Evolutionary conservation across 2,329 filamentous ascomycete genomes (phyloP), one percentile per base, ranked within the genome.

Genomic region (Leptographium radiaticola): DNA sequence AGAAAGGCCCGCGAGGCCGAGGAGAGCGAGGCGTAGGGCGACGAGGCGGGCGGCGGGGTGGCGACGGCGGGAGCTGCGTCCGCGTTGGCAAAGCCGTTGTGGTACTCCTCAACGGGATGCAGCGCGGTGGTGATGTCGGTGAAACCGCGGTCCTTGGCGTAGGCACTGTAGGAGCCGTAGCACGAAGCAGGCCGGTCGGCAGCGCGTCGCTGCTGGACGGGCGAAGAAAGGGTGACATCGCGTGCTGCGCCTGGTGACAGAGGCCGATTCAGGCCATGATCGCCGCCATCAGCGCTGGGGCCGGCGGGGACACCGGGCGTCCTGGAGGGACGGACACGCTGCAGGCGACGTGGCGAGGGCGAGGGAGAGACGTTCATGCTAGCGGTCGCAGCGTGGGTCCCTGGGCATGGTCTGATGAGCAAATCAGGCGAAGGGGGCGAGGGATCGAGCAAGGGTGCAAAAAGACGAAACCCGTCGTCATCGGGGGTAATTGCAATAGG

Each of bases 361-460:
- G 56, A 55, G 36, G 56, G 47, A 13, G 56, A 56, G 18, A 36
- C 46, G 30, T 40, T 36, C 53, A 55, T 57, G 40, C 47, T 56
- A 15, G 47, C 18, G 15, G 46, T 43, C 50, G 20, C 13, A 49
- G 15, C 20, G 48, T 30, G 48, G 20, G 20, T 6, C n/a, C 13
- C 48, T n/a, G 67, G 67, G 66, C 67, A 70, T 69, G 60, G 65
- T 62, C 63, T 56, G 59, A 64, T 68, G 68, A 66, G 33, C 36
- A 42, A 25, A 49, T 20, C 16, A 38, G 30, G 43, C 7, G 4
- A 36, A 6, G n/a, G 30, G 34, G 31, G 45, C 30, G 12, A 47
- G 45, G 31, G 7, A 45, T 8, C 4, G 30, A 47, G 31, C 12
- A 16, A 18, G 30, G 30, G 31, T 13, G 18, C 43, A 13, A 20